Evolutionary conservation across 805 yeast species (phyloP).

Genomic region (Suhomyces xylopsoci): DNA sequence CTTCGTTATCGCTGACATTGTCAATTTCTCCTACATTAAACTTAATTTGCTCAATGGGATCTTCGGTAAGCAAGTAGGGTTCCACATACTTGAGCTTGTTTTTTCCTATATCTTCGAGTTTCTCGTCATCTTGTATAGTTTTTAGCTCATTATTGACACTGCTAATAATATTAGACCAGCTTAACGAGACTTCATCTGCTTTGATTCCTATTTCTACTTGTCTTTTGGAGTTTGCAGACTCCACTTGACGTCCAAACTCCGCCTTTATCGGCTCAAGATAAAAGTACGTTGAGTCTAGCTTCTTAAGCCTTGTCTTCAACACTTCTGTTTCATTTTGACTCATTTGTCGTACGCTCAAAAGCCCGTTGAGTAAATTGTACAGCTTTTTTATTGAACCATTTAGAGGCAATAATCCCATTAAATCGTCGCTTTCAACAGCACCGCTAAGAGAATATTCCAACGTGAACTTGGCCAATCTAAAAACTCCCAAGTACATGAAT

Average conservation of each 20-base stretch:
- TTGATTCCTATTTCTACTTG: conserved; percentile 6
- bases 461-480: conserved; percentile 50
- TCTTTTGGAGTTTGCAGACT: conserved; percentile 8
- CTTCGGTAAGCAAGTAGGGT: conserved; percentile 49
- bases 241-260: conserved; percentile 26
- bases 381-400: conserved; percentile 5
- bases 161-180: conserved; percentile 29
- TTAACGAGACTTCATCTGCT: conserved; percentile 6
- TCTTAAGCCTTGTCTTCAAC: not conserved
- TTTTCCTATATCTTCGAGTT: conserved; percentile 33
- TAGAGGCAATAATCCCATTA: conserved; percentile 26
- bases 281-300: conserved; percentile 13
- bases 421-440: conserved; percentile 40
- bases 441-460: conserved; percentile 58
- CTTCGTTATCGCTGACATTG: not conserved
- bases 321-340: not conserved
- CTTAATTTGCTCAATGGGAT: conserved; percentile 44
- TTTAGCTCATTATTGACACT: conserved; percentile 34
- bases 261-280: conserved; percentile 32
- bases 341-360: conserved; percentile 1
- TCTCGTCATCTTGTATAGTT: conserved; percentile 29
- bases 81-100: conserved; percentile 47
- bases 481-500: conserved; percentile 47
- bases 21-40: conserved; percentile 22
- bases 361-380: conserved; percentile 3